phyloP scores from a whole-genome alignment of 78 protist species.

The Dictyostelium purpureum region DNA sequence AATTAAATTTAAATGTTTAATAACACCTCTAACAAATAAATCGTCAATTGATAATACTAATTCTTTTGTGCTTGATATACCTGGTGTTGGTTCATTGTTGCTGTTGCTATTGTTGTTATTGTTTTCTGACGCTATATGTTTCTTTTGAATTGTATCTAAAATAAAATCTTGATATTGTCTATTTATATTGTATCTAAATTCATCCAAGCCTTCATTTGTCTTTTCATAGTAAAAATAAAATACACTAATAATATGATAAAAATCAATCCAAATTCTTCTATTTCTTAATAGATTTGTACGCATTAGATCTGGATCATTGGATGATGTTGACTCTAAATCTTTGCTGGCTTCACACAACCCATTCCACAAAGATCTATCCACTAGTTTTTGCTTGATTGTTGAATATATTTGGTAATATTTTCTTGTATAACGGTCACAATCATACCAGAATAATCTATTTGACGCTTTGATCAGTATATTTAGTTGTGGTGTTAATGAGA shows the following conservation, averaged over 20 bases:
- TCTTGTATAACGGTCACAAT: slow-evolving; percentile 19
- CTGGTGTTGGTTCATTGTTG: not conserved
- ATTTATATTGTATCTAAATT: not conserved
- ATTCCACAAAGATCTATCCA: slow-evolving; percentile 42
- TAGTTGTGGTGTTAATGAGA: slow-evolving; percentile 64
- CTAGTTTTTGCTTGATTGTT: slow-evolving; percentile 10
- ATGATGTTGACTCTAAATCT: not conserved
- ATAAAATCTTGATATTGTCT: slow-evolving; percentile 16
- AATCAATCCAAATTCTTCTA: slow-evolving; percentile 63
- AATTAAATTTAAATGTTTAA: slow-evolving; percentile 27
- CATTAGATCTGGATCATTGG: not conserved
- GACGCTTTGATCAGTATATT: slow-evolving; percentile 66
- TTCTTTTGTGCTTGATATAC: not conserved
- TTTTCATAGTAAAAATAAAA: slow-evolving; percentile 58
- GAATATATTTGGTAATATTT: slow-evolving; percentile 27
- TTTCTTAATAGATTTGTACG: slow-evolving; percentile 19
- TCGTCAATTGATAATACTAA: slow-evolving; percentile 27
- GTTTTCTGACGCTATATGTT: not conserved
- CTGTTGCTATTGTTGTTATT: not conserved
- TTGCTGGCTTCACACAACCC: slow-evolving; percentile 26
- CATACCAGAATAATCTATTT: slow-evolving; percentile 69
- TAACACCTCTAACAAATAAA: slow-evolving; percentile 66
- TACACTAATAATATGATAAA: slow-evolving; percentile 48
- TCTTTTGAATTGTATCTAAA: slow-evolving; percentile 6
- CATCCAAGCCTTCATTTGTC: not conserved